These are phyloP conservation scores for Venturia effusa DNA, from an alignment of 2,329 filamentous ascomycete species.

Conservation along the genomic window DNA sequence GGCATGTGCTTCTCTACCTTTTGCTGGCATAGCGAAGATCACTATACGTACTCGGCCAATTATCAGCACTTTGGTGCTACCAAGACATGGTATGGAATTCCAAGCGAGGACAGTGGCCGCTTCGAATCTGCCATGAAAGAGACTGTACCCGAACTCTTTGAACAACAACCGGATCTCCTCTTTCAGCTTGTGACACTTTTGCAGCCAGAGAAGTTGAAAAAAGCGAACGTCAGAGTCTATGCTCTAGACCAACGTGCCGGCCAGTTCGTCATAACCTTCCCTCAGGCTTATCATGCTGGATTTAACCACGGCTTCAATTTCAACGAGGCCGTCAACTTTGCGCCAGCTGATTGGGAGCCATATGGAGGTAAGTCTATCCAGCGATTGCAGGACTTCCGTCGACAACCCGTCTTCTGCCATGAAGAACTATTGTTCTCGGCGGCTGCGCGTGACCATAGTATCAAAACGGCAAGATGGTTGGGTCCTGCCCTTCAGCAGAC, in stretches of 20 bases:
- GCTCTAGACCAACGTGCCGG: conserved; percentile 93
- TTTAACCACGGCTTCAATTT: conserved; percentile 99
- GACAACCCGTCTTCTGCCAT: conserved; percentile 94
- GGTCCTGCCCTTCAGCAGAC: conserved; percentile 76
- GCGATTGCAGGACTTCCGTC: conserved; percentile 72
- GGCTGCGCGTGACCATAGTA: conserved; percentile 61
- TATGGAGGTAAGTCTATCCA: conserved; percentile 80
- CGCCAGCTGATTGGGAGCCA: conserved; percentile 88
- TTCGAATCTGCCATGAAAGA: conserved; percentile 94
- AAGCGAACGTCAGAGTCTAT: conserved; percentile 86
- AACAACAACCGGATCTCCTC: conserved; percentile 88
- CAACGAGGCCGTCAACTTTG: conserved; percentile 98
- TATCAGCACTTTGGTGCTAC: conserved; percentile 98
- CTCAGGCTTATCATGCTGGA: conserved; percentile 91
- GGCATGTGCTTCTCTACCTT: conserved; percentile 99
- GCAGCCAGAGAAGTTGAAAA: conserved; percentile 83
- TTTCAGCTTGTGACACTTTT: conserved; percentile 96
- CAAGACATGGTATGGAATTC: conserved; percentile 98
- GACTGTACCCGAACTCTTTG: conserved; percentile 90
- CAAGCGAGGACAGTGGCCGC: conserved; percentile 82
- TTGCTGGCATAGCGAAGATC: conserved; percentile 98
- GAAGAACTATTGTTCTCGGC: conserved; percentile 91
- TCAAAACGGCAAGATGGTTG: conserved; percentile 91
- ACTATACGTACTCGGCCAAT: conserved; percentile 95
- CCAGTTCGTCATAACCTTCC: conserved; percentile 93